Evolutionary conservation across 176 grass and related monocot genomes (phyloP).

Genomic region (Oryza australiensis): DNA sequence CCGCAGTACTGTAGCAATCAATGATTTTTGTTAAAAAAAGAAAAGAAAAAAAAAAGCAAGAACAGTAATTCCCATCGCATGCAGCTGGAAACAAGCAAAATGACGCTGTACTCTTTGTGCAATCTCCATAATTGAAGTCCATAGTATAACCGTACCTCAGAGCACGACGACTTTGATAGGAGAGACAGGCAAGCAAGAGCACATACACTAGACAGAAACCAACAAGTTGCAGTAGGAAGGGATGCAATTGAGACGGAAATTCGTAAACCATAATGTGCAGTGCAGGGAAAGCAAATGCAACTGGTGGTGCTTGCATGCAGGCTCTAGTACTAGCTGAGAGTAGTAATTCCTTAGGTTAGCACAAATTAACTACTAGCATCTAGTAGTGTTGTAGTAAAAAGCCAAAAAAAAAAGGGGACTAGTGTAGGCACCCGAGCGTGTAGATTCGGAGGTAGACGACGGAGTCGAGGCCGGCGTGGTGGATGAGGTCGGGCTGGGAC

Average conservation of each 20-base stretch:
- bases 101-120: background rate
- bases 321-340: too few relatives aligned
- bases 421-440: conserved; percentile 65
- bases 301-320: too few relatives aligned
- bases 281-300: conserved; percentile 3
- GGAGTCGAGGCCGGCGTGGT: conserved; percentile 91
- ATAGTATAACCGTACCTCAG: too few relatives aligned
- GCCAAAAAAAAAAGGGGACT: too few relatives aligned
- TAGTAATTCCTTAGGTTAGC: too few relatives aligned
- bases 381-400: too few relatives aligned
- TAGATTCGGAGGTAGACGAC: conserved; percentile 94
- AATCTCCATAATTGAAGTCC: too few relatives aligned
- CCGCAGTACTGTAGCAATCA: background rate
- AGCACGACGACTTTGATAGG: background rate
- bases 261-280: background rate
- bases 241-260: conserved; percentile 28
- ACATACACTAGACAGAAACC: background rate
- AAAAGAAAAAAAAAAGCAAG: background rate
- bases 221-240: conserved; percentile 26
- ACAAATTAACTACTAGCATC: too few relatives aligned
- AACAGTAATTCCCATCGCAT: background rate
- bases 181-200: background rate
- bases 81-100: background rate
- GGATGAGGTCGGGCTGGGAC: conserved; percentile 62
- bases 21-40: background rate